Conservation (phyloP, 441 rosid species). For the Erysimum pusillum region DNA sequence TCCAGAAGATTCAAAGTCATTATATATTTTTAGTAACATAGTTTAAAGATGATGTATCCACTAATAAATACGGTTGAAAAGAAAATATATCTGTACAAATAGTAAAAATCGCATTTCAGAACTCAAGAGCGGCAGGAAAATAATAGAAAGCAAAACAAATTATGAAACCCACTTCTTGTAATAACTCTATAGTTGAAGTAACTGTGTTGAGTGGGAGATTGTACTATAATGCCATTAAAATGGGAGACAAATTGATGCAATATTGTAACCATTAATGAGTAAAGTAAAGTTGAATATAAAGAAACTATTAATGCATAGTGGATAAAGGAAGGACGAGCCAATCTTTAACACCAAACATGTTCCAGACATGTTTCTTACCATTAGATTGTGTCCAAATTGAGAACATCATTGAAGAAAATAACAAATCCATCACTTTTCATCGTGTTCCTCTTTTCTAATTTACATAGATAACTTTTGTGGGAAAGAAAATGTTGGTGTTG, state of each 20-base stretch:
- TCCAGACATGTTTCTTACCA: conserved; percentile 49
- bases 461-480: conserved; percentile 35
- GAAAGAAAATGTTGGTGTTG: conserved; percentile 37
- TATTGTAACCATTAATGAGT: conserved; percentile 34
- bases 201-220: conserved; percentile 47
- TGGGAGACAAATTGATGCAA: conserved; percentile 48
- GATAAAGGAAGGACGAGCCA: conserved; percentile 34
- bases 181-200: conserved; percentile 42
- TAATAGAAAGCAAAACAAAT: conserved; percentile 34
- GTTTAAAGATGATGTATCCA: conserved; percentile 1
- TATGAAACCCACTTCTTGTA: conserved; percentile 44
- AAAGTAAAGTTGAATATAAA: conserved; percentile 41
- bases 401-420: conserved; percentile 37
- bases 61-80: conserved; percentile 12
- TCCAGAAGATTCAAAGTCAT: background rate
- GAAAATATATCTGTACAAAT: conserved; percentile 12
- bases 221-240: conserved; percentile 42
- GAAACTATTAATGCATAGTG: conserved; percentile 43
- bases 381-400: conserved; percentile 43
- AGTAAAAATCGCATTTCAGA: conserved; percentile 36
- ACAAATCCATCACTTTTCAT: conserved; percentile 39
- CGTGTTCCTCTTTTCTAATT: conserved; percentile 38
- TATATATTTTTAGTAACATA: background rate
- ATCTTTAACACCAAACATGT: conserved; percentile 49
- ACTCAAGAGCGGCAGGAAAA: conserved; percentile 41